Evolutionary conservation across 1,139 yeast genomes (phyloP).

Genomic region (Kodamaea plutei): DNA sequence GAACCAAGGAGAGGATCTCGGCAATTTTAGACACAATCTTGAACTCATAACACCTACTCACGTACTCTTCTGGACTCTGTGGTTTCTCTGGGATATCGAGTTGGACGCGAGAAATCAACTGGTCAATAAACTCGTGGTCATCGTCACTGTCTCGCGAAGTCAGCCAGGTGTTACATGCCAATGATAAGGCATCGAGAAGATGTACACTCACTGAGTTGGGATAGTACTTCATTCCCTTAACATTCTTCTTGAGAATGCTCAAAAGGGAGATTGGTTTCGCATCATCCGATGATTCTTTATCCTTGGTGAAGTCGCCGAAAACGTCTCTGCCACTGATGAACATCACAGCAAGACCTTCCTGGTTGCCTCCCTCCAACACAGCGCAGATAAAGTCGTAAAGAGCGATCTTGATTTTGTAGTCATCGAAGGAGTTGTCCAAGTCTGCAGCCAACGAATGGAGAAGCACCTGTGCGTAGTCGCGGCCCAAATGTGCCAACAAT

Average conservation of each 20-base stretch:
- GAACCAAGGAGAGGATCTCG: constrained; percentile 68
- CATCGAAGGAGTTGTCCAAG: constrained; percentile 56
- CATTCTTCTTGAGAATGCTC: constrained; percentile 55
- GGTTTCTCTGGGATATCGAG: constrained; percentile 22
- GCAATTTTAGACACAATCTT: constrained; percentile 63
- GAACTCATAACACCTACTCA: constrained; percentile 52
- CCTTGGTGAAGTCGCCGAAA: constrained; percentile 31
- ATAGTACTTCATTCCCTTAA: constrained; percentile 46
- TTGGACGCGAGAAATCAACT: constrained; percentile 41
- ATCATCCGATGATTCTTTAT: constrained; percentile 12
- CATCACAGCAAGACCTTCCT: constrained; percentile 80
- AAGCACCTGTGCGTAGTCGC: constrained; percentile 55
- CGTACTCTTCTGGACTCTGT: constrained; percentile 21
- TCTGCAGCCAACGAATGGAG: constrained; percentile 58
- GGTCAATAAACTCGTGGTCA: constrained; percentile 49
- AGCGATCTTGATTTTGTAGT: constrained; percentile 50
- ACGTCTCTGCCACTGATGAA: constrained; percentile 70
- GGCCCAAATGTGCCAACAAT: constrained; percentile 74
- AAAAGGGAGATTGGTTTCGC: constrained; percentile 42
- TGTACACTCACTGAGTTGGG: constrained; percentile 60
- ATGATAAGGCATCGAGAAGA: constrained; percentile 59
- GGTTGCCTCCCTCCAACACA: constrained; percentile 63
- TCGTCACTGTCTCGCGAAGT: constrained; percentile 48
- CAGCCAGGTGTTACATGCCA: constrained; percentile 68
- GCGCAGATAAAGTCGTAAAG: constrained; percentile 74